Base-by-base conservation (phyloP, 1,284 basidiomycete genomes). In the Puccinia triticina region DNA sequence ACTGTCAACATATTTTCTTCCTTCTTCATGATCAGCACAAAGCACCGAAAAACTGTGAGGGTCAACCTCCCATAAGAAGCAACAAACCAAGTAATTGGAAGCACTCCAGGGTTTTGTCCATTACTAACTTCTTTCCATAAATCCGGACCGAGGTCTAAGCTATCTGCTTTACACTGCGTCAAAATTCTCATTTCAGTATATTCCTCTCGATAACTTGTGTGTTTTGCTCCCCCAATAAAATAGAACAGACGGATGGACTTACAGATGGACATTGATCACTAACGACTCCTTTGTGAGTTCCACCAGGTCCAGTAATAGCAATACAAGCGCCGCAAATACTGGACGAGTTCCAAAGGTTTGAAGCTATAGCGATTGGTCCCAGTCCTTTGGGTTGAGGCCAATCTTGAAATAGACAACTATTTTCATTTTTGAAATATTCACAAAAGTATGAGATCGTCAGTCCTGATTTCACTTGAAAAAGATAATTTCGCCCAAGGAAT, bases 241-340 rank as follows among this genome's bases (percentile, higher is more conserved):
- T 8, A 23, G 37, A n/a, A 26, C 1, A 43, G 21, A 16, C 0
- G 34, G 14, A 32, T 67, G n/a, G 1, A 73, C 40, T 26, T 61
- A 80, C 78, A 10, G 66, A 72, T 34, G 67, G 48, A 55, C 77
- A 80, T 18, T 69, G 53, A 23, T 80, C 78, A 37, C 34, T 67
- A 29, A 73, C 69, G 11, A 80, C 50, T 40, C 50, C 67, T 12
- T 57, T 29, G 26, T 80, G 48, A 29, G 66, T 32, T 29, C 67
- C 67, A 26, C 1, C 26, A 14, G 67, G 50, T 32, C 78, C 69
- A 43, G 67, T 72, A 23, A 80, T 40, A 40, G 67, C 34, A 46
- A 80, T 40, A 29, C 78, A 80, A 72, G 78, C 66, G 21, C 78
- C 78, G 29, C 78, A 80, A 40, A 72, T 59, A 3, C n/a, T 23